These are phyloP conservation scores for Thalassiosira mediterranea DNA, from an alignment of 352 stramenopile species.

Conservation along the genomic window DNA sequence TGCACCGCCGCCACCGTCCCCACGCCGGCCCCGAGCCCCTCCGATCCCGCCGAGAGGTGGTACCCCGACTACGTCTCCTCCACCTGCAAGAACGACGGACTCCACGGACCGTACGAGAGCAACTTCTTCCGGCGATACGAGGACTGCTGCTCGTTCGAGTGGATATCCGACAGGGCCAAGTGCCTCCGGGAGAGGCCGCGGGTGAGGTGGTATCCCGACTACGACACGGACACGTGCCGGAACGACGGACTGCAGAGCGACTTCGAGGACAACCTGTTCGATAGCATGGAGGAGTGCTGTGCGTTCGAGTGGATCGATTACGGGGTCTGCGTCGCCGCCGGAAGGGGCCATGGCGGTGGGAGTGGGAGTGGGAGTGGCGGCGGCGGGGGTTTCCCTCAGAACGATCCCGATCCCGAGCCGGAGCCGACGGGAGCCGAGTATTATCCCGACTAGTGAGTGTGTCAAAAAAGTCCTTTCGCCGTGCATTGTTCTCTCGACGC, in stretches of 20 bases:
- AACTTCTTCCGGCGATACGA: slow-evolving; percentile 36
- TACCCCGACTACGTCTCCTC: slow-evolving; percentile 21
- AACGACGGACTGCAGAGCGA: slow-evolving; percentile 6
- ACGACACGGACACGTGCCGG: slow-evolving; percentile 27
- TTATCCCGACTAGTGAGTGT: too few species aligned
- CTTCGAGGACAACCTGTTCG: slow-evolving; percentile 41
- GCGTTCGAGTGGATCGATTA: slow-evolving; percentile 36
- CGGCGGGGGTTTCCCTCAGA: too few species aligned
- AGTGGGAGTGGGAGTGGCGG: too few species aligned
- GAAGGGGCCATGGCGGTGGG: too few species aligned
- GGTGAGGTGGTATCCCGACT: slow-evolving; percentile 47
- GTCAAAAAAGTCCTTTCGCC: too few species aligned
- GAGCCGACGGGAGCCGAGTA: too few species aligned
- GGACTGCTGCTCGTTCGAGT: slow-evolving; percentile 16
- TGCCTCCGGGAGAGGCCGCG: slow-evolving; percentile 6
- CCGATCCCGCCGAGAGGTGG: slow-evolving; percentile 3
- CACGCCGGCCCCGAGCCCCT: slow-evolving; percentile 6
- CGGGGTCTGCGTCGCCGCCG: not conserved
- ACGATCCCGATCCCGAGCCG: too few species aligned
- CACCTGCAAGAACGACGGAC: slow-evolving; percentile 27
- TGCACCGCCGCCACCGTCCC: slow-evolving; percentile 1
- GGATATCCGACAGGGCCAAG: not conserved
- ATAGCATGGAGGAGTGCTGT: slow-evolving; percentile 39
- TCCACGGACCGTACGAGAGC: slow-evolving; percentile 15
- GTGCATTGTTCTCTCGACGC: too few species aligned